Percentiles rank a stretch among this genome's conserved stretches.
Evolutionary conservation across 495 filamentous ascomycete species (phyloP).

Genomic region (Penicillium flavigenum): DNA sequence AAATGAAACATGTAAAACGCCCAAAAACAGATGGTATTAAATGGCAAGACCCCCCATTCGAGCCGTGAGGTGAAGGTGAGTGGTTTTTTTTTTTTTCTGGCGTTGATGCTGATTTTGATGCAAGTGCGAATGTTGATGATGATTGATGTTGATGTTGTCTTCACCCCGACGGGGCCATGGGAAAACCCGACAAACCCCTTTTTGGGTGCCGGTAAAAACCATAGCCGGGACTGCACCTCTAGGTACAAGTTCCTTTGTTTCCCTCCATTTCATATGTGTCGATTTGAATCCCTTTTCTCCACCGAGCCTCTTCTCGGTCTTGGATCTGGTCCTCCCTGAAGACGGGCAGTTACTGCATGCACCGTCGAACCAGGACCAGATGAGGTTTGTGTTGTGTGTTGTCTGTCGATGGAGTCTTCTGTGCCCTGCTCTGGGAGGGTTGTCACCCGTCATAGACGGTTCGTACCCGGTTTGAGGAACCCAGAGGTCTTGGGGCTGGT

Average conservation of each 20-base stretch:
- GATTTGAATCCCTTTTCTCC: background rate
- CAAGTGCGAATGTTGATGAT: background rate
- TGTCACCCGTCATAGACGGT: background rate
- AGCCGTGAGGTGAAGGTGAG: background rate
- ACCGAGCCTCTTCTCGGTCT: slow-evolving; percentile 1
- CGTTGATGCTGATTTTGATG: background rate
- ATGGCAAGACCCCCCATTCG: slow-evolving; percentile 8
- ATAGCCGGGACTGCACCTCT: slow-evolving; percentile 1
- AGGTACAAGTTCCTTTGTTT: background rate
- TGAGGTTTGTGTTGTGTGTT: background rate
- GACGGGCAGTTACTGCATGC: background rate
- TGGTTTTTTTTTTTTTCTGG: background rate
- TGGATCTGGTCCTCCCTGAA: background rate
- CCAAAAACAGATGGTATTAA: background rate
- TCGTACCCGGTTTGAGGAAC: background rate
- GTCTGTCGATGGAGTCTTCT: background rate
- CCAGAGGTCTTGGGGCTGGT: background rate
- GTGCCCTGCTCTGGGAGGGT: background rate
- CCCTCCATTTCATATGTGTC: background rate
- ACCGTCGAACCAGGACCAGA: background rate
- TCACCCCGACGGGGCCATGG: slow-evolving; percentile 1
- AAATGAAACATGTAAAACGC: background rate
- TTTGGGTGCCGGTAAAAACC: slow-evolving; percentile 7
- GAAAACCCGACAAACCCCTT: slow-evolving; percentile 6
- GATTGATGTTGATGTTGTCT: background rate